A percentile compares a stretch with the other conserved stretches of the same genome.
Evolutionary conservation across 192 early-diverging fungal species (phyloP).

Genomic region (Rhizophlyctis rosea): DNA sequence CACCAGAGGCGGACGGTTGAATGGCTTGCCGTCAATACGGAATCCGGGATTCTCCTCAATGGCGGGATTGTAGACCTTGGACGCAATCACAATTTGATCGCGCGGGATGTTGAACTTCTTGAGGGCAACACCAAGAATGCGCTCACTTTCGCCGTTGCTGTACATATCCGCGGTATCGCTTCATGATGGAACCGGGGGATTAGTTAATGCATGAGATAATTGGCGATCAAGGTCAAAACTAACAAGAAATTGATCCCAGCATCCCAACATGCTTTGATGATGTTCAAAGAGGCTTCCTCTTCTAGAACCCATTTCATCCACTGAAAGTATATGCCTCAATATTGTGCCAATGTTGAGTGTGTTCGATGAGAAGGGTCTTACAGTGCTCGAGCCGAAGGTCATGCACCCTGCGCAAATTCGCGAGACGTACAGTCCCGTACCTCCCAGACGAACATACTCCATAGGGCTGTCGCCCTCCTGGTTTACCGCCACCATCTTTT

Average conservation of each 20-base stretch:
- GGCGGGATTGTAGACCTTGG: background rate
- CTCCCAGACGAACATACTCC: constrained; percentile 40
- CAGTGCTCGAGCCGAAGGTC: constrained; percentile 24
- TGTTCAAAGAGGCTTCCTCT: constrained; percentile 30
- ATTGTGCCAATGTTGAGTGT: no score
- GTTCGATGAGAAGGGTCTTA: no score
- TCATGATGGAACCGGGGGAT: no score
- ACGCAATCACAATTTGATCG: constrained; percentile 23
- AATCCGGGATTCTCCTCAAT: background rate
- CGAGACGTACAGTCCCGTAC: constrained; percentile 39
- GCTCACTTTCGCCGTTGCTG: constrained; percentile 52
- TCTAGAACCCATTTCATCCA: constrained; percentile 46
- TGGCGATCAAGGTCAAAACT: no score
- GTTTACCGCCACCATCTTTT: background rate
- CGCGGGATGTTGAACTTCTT: constrained; percentile 48
- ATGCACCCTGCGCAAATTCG: constrained; percentile 50
- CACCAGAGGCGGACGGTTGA: background rate
- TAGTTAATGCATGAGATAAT: no score
- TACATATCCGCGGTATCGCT: constrained; percentile 54
- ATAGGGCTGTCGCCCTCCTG: background rate
- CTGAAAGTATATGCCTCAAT: no score
- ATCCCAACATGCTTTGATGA: constrained; percentile 37
- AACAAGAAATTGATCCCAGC: no score
- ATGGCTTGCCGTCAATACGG: background rate
- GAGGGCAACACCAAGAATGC: constrained; percentile 55